phyloP scores from a whole-genome alignment of 345 rosid genomes.

The Brassica carinata region DNA sequence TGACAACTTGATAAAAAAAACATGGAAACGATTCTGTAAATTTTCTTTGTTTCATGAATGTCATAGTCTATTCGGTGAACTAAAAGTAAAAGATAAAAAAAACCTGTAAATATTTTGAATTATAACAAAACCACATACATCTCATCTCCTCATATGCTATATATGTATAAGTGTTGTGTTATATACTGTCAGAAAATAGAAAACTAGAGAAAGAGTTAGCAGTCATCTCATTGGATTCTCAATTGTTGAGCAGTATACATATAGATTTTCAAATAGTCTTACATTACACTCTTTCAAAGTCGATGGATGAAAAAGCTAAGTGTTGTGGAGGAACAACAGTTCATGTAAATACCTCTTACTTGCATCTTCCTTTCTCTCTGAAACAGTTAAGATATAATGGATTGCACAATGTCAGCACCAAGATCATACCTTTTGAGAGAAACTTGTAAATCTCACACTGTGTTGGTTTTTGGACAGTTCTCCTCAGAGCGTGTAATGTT shows the following conservation, averaged over 20 bases:
- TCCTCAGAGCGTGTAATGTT: too few species aligned
- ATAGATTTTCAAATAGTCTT: too few species aligned
- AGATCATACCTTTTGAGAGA: too few species aligned
- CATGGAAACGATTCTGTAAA: slow-evolving; percentile 1
- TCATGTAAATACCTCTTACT: too few species aligned
- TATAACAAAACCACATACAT: background rate
- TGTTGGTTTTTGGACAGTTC: too few species aligned
- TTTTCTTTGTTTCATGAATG: background rate
- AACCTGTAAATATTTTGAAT: background rate
- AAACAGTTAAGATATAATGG: too few species aligned
- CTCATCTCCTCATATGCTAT: background rate
- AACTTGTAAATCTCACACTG: too few species aligned
- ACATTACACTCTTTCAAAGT: too few species aligned
- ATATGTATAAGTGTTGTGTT: background rate
- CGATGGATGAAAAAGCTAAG: too few species aligned
- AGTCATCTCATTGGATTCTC: background rate
- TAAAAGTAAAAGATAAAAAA: background rate
- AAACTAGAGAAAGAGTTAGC: background rate
- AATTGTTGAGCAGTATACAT: background rate
- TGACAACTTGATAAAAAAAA: background rate
- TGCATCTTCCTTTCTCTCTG: too few species aligned
- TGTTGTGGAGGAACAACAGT: too few species aligned
- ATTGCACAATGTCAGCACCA: too few species aligned
- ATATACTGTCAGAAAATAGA: background rate
- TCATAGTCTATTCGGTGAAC: background rate